Conservation (phyloP, 768 basidiomycete species). For the Mycena sanguinolenta region DNA sequence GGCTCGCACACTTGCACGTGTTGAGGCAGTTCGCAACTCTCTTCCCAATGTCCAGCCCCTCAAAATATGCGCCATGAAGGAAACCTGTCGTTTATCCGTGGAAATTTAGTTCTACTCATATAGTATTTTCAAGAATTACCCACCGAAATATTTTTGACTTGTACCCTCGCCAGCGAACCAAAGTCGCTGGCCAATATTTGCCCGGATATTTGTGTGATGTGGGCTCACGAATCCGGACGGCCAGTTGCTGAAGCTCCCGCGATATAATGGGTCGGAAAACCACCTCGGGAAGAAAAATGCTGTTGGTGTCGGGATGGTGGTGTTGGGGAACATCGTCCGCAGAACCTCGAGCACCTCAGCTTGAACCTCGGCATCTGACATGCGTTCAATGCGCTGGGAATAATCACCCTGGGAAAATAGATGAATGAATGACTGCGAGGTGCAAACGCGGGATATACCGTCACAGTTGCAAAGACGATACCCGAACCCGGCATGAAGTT, state of each 20-base stretch:
- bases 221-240: conserved; percentile 68
- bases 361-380: conserved; percentile 61
- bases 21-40: conserved; percentile 58
- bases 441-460: conserved; percentile 41
- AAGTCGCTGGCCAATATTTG: conserved; percentile 62
- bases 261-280: conserved; percentile 64
- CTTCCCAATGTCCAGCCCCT: conserved; percentile 59
- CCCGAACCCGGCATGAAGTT: conserved; percentile 73
- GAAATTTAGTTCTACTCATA: not conserved
- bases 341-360: conserved; percentile 69
- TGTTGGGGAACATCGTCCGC: conserved; percentile 69
- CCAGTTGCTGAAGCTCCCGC: conserved; percentile 80
- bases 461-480: conserved; percentile 67
- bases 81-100: conserved; percentile 55
- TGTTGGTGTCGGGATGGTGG: conserved; percentile 65
- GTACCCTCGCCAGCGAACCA: conserved; percentile 79
- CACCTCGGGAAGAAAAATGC: conserved; percentile 71
- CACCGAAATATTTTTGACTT: conserved; percentile 70
- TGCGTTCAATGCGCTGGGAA: conserved; percentile 68
- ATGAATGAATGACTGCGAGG: not conserved
- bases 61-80: conserved; percentile 71
- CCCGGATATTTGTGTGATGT: conserved; percentile 69
- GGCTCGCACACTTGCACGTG: not conserved
- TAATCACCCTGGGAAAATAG: conserved; percentile 64
- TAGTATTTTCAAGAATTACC: conserved; percentile 35